phyloP scores from a whole-genome alignment of 805 yeast genomes.

The Starmera quercuum region DNA sequence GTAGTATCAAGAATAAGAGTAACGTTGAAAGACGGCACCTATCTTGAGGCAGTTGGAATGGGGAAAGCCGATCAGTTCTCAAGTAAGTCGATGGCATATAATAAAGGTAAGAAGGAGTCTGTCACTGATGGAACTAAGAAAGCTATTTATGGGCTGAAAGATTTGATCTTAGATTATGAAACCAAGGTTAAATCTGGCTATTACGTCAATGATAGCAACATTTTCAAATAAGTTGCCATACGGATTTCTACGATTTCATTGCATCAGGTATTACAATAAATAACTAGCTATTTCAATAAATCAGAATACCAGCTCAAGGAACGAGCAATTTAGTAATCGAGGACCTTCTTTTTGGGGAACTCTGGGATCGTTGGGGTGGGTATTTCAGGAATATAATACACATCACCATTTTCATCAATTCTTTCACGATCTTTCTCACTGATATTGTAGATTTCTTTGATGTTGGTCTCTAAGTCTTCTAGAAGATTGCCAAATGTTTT shows the following conservation, averaged over 20 bases:
- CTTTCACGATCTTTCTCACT: slow-evolving; percentile 86
- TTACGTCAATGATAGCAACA: slow-evolving; percentile 21
- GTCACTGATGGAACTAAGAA: slow-evolving; percentile 79
- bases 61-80: slow-evolving; percentile 63
- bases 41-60: slow-evolving; percentile 69
- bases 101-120: slow-evolving; percentile 78
- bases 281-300: no score
- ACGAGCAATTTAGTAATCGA: slow-evolving; percentile 43
- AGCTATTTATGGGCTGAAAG: slow-evolving; percentile 73
- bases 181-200: slow-evolving; percentile 23
- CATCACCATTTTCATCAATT: slow-evolving; percentile 80
- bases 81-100: slow-evolving; percentile 62
- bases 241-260: no score
- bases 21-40: slow-evolving; percentile 73
- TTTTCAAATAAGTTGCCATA: no score
- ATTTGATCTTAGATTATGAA: slow-evolving; percentile 36
- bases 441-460: slow-evolving; percentile 71
- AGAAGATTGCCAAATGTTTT: slow-evolving; percentile 53
- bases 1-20: slow-evolving; percentile 49
- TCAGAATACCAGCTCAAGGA: no score
- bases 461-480: slow-evolving; percentile 46
- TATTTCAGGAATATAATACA: slow-evolving; percentile 69
- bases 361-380: slow-evolving; percentile 61
- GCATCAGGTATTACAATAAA: no score
- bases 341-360: slow-evolving; percentile 48